phyloP scores from a whole-genome alignment of 257 asterid genomes.

The Lithospermum erythrorhizon region DNA sequence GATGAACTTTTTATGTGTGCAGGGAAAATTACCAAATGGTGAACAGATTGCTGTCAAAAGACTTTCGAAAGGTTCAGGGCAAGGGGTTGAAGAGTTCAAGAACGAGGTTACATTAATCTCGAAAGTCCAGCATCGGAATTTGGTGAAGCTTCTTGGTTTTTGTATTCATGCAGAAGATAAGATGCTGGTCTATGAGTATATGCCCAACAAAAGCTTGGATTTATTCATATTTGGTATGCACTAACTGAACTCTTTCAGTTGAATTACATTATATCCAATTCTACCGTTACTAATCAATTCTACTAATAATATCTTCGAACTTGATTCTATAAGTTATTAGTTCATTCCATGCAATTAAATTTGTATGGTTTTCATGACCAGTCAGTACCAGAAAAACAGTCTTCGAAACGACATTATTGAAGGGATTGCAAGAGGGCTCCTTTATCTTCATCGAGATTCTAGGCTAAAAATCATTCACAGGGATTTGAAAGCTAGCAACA shows the following conservation, averaged over 20 bases:
- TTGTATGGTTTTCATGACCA: not conserved
- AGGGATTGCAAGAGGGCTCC: not conserved
- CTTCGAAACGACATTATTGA: not conserved
- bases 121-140: constrained; percentile 55
- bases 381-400: not conserved
- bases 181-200: constrained; percentile 49
- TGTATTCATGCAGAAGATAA: constrained; percentile 46
- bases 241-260: constrained; percentile 5
- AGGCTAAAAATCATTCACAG: constrained; percentile 38
- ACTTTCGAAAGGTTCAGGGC: constrained; percentile 44
- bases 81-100: constrained; percentile 54
- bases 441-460: not conserved
- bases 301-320: not conserved
- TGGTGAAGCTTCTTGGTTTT: constrained; percentile 46
- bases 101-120: constrained; percentile 50
- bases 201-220: constrained; percentile 63
- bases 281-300: not conserved
- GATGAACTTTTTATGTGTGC: not conserved
- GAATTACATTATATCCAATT: not conserved
- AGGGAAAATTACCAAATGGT: constrained; percentile 45
- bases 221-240: constrained; percentile 20
- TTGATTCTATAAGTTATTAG: not conserved
- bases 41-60: constrained; percentile 51
- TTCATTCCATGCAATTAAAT: not conserved
- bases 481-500: constrained; percentile 49